Base-by-base conservation (phyloP, 176 grass and related monocot genomes). In the Zoysia japonica region DNA sequence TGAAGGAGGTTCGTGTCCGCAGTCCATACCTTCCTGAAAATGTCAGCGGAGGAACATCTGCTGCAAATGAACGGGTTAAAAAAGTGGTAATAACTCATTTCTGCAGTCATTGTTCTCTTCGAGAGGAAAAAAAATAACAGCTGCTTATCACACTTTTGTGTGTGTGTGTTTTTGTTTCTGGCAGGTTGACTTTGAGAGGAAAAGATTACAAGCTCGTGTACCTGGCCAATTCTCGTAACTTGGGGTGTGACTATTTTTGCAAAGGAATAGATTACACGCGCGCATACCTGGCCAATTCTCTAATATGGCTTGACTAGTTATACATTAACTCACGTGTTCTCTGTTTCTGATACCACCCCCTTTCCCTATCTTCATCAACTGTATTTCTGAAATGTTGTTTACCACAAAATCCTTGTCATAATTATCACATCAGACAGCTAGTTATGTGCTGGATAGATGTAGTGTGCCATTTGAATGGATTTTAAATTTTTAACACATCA, bases 111-210 rank as follows among this genome's bases (percentile, higher is more conserved):
- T 68, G 14, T 46, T 82, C 65, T 78, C 11, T 87, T 38, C 13
- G 66, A 16, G 6, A 56, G 43, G 55, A 48, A 19, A 41, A 36
- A 16, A 64, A 42, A 60, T 88, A 57, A 83, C 50, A 3, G 64
- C 45, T 60, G 5, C 65, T 56, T 64, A 47, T n/a, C 55, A 80
- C 51, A 54, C 11, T 64, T 85, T 51, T 70, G 35, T 80, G 49
- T 78, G 70, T 55, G 3, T 19, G 47, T 67, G 46, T 52, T n/a
- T 40, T 72, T 69, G 28, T 54, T 67, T 65, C 16, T 17, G 82
- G 67, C 84, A 99, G 96, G 86, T 99, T 65, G 96, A 99, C 74
- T 89, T 94, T 54, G 92, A 95, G 66, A 93, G 96, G 84, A 99
- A 95, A 94, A 95, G 96, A 75, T 61, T 93, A 60, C 84, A 93